Percentiles rank a stretch among this genome's conserved stretches.
phyloP scores from a whole-genome alignment of 805 yeast genomes.

The Ascoidea asiatica region DNA sequence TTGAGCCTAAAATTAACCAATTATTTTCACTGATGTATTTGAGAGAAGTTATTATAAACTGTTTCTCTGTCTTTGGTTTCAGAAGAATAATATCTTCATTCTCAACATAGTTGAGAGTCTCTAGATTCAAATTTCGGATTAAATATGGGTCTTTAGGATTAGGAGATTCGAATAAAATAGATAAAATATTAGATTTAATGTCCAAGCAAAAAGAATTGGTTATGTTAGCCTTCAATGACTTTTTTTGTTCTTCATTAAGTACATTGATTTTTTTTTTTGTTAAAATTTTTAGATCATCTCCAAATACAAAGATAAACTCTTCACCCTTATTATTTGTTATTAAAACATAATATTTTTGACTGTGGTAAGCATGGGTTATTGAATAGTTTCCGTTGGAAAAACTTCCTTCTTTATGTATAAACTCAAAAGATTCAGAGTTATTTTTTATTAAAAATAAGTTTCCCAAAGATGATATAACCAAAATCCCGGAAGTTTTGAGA shows the following conservation, averaged over 20 bases:
- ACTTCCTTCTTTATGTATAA: background rate
- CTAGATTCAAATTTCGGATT: constrained; percentile 22
- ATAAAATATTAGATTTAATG: constrained; percentile 17
- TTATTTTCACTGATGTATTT: constrained; percentile 22
- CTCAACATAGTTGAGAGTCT: constrained; percentile 1
- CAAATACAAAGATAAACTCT: constrained; percentile 27
- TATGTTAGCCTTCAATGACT: too few species aligned
- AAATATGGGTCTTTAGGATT: constrained; percentile 44
- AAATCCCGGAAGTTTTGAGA: constrained; percentile 23
- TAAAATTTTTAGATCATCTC: constrained; percentile 19
- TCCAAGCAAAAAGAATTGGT: too few species aligned
- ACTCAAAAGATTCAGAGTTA: constrained; percentile 17
- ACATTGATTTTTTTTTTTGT: constrained; percentile 11
- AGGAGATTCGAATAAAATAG: constrained; percentile 50
- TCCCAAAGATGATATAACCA: constrained; percentile 50
- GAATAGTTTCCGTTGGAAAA: constrained; percentile 20
- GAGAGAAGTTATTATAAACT: constrained; percentile 44
- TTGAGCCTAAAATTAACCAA: constrained; percentile 51
- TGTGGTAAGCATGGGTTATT: constrained; percentile 26
- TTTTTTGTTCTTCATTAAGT: constrained; percentile 15
- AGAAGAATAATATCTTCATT: constrained; percentile 5
- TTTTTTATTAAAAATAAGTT: constrained; percentile 25
- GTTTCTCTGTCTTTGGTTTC: constrained; percentile 16
- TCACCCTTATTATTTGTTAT: constrained; percentile 28
- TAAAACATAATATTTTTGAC: constrained; percentile 18